Evolutionary conservation across 306 rosid genomes (phyloP), one percentile per base, ranked within the genome.

Genomic region (Senna tora): DNA sequence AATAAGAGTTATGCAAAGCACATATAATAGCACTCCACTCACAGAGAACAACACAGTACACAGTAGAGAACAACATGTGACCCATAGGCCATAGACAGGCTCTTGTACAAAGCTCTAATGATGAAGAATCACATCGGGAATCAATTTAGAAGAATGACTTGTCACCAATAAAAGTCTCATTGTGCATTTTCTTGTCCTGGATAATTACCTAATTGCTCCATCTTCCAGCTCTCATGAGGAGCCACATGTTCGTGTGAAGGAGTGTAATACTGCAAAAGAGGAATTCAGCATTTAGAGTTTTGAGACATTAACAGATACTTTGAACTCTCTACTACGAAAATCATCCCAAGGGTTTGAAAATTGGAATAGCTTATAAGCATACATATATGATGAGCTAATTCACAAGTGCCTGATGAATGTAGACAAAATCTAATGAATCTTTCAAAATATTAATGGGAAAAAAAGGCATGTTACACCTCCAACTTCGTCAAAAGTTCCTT

Each of bases 141-240:
- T 65, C 81, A 53, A 71, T 46, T 65, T 58, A 58, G 65, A 47
- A 33, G 65, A 67, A 74, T 65, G 57, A 70, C 65, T 76, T 55
- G 74, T 67, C 75, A 55, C 67, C 69, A 67, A 64, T 51, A 53
- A 69, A 60, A 43, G 55, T 15, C 69, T 87, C 87, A 87, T 45
- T 69, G 73, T 51, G 79, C 75, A 47, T 73, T 75, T 81, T 84
- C 88, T 53, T 84, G 83, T 69, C 81, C 81, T 51, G 85, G 79
- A 77, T 81, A 79, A 60, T 83, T 77, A 28, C 86, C 88, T 25
- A 85, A 85, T 64, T 80, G 84, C 71, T 84, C 88, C 84, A 57
- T 80, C 84, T 86, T 65, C 98, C 98, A 92, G 92, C 95, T 88
- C 71, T 88, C 96, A 71, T 71, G 90, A 59, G 96, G 75, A 51